Evolutionary conservation across 2,329 filamentous ascomycete species (phyloP).

Genomic region (Botrytis sinoallii): DNA sequence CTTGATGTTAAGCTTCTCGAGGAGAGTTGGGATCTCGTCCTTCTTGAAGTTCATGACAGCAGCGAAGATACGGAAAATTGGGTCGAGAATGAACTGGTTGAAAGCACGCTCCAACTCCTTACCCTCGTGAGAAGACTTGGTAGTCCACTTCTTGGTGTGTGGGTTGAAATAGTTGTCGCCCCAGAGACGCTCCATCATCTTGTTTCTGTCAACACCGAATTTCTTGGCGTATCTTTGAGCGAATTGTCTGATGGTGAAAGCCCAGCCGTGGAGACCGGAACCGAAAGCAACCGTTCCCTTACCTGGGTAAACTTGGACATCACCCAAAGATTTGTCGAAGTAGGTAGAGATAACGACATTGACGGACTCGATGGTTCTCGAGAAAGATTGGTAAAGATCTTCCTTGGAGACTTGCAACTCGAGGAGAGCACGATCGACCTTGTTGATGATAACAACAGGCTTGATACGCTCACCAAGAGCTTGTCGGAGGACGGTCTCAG

Average conservation of each 20-base stretch:
- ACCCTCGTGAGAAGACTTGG: conserved; percentile 76
- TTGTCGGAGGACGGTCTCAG: conserved; percentile 98
- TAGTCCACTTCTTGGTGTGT: conserved; percentile 99
- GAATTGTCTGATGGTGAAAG: conserved; percentile 98
- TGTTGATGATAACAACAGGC: conserved; percentile 99
- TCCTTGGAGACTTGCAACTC: conserved; percentile 98
- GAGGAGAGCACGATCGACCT: conserved; percentile 99
- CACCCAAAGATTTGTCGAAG: conserved; percentile 93
- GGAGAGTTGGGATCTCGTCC: conserved; percentile 78
- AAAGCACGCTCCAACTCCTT: conserved; percentile 95
- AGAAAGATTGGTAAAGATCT: conserved; percentile 99
- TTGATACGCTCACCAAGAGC: conserved; percentile 99
- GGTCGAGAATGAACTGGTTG: conserved; percentile 99
- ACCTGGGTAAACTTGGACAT: conserved; percentile 97
- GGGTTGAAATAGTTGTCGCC: conserved; percentile 99
- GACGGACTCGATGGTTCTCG: conserved; percentile 98
- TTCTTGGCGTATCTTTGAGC: conserved; percentile 97
- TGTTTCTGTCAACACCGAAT: conserved; percentile 98
- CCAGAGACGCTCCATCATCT: conserved; percentile 99
- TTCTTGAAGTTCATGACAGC: conserved; percentile 99
- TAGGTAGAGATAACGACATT: conserved; percentile 99
- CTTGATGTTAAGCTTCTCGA: conserved; percentile 95
- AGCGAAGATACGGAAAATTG: conserved; percentile 98
- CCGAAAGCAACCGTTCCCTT: conserved; percentile 98
- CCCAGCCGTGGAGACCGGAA: conserved; percentile 99